Conservation (phyloP, 1,139 yeast species). For the Diutina mesorugosa region DNA sequence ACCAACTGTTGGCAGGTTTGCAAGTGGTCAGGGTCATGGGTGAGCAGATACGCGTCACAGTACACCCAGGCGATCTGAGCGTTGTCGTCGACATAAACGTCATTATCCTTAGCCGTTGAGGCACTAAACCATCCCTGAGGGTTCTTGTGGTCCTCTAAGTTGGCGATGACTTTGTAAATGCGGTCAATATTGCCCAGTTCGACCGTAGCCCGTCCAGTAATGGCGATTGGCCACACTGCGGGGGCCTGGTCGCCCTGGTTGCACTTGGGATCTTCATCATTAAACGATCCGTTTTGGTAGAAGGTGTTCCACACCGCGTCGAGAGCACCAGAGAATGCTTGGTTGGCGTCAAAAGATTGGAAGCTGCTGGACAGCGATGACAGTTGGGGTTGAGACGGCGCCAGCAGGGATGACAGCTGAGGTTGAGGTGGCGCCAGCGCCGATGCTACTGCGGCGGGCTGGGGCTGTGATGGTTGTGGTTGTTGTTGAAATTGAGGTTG, state of each 20-base stretch:
- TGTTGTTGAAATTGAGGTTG: not conserved
- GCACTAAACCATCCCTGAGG: conserved; percentile 18
- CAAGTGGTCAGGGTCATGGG: not conserved
- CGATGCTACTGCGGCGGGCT: not conserved
- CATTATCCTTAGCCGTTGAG: conserved; percentile 15
- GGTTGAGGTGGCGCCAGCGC: not conserved
- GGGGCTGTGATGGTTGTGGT: not conserved
- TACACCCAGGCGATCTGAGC: conserved; percentile 23
- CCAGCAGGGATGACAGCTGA: not conserved
- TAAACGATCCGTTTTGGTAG: not conserved
- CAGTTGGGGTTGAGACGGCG: not conserved
- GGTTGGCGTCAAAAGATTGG: not conserved
- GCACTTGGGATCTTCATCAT: not conserved
- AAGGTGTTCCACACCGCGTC: not conserved
- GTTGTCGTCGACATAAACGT: conserved; percentile 24
- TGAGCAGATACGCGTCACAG: conserved; percentile 10
- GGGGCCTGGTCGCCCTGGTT: not conserved
- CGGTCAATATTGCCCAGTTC: not conserved
- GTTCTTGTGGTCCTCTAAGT: conserved; percentile 6
- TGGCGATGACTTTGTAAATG: not conserved
- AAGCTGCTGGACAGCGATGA: not conserved
- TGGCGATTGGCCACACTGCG: not conserved
- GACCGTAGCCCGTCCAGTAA: not conserved
- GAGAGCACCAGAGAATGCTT: not conserved
- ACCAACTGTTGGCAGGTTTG: not conserved